Base-by-base conservation (phyloP, 495 filamentous ascomycete species). In the Lophiostoma macrostomum region DNA sequence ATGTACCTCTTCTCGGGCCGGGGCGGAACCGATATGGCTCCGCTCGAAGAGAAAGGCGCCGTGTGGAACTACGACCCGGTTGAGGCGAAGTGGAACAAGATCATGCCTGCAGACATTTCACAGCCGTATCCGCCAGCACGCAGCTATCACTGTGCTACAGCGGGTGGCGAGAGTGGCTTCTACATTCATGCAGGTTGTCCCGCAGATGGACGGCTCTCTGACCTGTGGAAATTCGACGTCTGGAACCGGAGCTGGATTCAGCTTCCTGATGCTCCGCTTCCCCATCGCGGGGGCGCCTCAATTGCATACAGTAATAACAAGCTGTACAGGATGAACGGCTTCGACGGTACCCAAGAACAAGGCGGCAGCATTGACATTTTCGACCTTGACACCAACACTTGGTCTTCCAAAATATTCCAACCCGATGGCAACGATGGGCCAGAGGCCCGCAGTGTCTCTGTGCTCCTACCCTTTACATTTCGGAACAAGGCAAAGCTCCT, bases 201-300 rank as follows among this genome's bases (percentile, higher is more conserved):
- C 0, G 70, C 76, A 2, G 76, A 72, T 6, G 79, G 74, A 13
- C 70, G 83, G 12, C 71, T 83, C 1, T 66, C 72, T 4, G 87
- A 91, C 66, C 63, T 89, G 0, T 91, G 87, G 87, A 76, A 79
- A 0, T 90, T 90, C 63, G 78, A 82, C 60, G 56, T 90, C 8
- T 69, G 66, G 28, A 71, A 68, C 20, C 62, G 73, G 25, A 64
- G 71, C 0, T 93, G 87, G 88, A 76, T 73, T 31, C 73, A 80
- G 37, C 73, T 83, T 24, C 73, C 83, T 0, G 57, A 76, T 14
- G 84, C 83, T 0, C 84, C 84, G 0, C 80, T 76, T 12, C 74
- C 79, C 0, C 65, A 77, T 0, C 75, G 84, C 3, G 83, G 82
- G 11, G 87, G 85, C 0, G 71, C 85, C 0, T 76, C 79, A 0